Evolutionary conservation across 1,139 yeast species (phyloP).

Genomic region (Geotrichum phurueaensis): DNA sequence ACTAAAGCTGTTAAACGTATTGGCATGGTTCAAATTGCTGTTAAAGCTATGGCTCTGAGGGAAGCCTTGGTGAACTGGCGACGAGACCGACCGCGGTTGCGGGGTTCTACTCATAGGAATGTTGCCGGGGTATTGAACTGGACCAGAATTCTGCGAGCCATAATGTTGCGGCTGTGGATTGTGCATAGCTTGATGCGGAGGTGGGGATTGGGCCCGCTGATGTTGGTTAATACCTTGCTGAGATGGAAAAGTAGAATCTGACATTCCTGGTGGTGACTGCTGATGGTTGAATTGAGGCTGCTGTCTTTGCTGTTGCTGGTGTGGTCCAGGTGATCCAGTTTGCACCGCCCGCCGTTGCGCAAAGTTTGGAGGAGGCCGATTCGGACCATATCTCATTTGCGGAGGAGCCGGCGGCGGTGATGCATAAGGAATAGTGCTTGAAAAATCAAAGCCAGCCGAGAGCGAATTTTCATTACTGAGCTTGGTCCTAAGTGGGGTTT

Average conservation of each 20-base stretch:
- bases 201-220: constrained; percentile 15
- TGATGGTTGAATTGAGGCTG: not conserved
- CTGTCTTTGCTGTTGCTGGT: not conserved
- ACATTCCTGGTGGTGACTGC: constrained; percentile 5
- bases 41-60: not conserved
- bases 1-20: constrained; percentile 5
- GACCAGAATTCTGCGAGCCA: constrained; percentile 3
- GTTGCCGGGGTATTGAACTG: not conserved
- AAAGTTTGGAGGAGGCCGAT: constrained; percentile 11
- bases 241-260: constrained; percentile 5
- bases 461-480: constrained; percentile 2
- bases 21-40: not conserved
- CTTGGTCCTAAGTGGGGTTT: not conserved
- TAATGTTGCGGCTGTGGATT: not conserved
- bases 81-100: not conserved
- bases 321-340: not conserved
- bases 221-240: constrained; percentile 10
- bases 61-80: not conserved
- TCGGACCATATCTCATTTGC: constrained; percentile 4
- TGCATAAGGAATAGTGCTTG: not conserved
- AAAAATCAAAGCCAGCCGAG: constrained; percentile 15
- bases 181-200: not conserved
- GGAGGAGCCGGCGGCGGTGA: constrained; percentile 13
- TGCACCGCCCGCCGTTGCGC: constrained; percentile 2
- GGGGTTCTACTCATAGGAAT: not conserved